Conservation (phyloP, 176 grass and related monocot genomes). For the Carex cristatella region DNA sequence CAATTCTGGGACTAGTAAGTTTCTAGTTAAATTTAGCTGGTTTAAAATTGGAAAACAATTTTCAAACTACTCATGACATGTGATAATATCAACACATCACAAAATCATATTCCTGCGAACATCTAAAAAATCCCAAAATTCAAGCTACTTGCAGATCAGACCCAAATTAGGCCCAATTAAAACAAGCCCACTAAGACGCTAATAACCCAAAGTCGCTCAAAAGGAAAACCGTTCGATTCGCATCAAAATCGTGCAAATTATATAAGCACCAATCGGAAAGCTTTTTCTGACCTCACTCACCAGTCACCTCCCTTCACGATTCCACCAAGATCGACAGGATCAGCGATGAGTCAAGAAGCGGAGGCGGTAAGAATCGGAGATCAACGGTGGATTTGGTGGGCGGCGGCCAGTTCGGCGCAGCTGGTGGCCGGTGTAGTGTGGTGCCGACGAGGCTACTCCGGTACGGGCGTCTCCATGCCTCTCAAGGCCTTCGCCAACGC, state of each 20-base stretch:
- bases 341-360: background rate
- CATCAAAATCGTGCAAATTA: no score
- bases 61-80: no score
- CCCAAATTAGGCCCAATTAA: background rate
- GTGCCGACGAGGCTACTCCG: conserved; percentile 48
- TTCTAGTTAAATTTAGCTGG: no score
- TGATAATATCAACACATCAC: no score
- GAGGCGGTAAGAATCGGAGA: background rate
- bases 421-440: conserved; percentile 27
- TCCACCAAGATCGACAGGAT: background rate
- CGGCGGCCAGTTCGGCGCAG: conserved; percentile 52
- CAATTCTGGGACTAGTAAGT: no score
- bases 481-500: conserved; percentile 73
- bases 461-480: conserved; percentile 50
- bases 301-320: background rate
- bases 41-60: no score
- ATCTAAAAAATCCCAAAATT: background rate
- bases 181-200: background rate
- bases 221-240: background rate
- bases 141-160: background rate
- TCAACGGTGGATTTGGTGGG: conserved; percentile 36
- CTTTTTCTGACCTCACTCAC: background rate
- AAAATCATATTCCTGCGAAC: no score
- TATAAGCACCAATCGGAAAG: no score
- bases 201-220: background rate